These are phyloP conservation scores for Xylaria intraflava DNA, from an alignment of 495 filamentous ascomycete genomes.

Conservation along the genomic window DNA sequence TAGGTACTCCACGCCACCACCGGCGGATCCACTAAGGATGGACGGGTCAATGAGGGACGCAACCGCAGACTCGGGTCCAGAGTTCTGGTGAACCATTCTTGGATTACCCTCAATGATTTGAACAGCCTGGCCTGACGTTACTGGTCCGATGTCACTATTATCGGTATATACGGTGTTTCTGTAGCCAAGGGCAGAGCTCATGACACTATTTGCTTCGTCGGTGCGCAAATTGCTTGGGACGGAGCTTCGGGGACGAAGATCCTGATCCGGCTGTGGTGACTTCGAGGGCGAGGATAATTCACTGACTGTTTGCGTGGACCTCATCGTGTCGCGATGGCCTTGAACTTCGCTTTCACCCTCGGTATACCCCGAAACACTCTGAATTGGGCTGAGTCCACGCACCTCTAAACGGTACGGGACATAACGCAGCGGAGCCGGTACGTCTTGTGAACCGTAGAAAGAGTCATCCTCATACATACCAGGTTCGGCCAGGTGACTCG, in stretches of 20 bases:
- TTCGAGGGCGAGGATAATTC: conserved; percentile 38
- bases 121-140: conserved; percentile 61
- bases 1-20: conserved; percentile 25
- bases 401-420: conserved; percentile 50
- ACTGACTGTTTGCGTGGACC: conserved; percentile 37
- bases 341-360: conserved; percentile 43
- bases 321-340: conserved; percentile 44
- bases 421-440: conserved; percentile 50
- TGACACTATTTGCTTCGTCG: conserved; percentile 31
- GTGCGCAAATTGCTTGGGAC: conserved; percentile 35
- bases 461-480: conserved; percentile 31
- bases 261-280: conserved; percentile 28
- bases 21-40: conserved; percentile 47
- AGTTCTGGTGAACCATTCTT: conserved; percentile 60
- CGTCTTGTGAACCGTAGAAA: conserved; percentile 48
- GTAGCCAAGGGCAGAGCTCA: conserved; percentile 46
- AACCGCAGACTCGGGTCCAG: conserved; percentile 78
- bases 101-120: conserved; percentile 64
- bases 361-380: conserved; percentile 75
- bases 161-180: conserved; percentile 58
- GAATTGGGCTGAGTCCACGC: conserved; percentile 74
- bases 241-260: conserved; percentile 30
- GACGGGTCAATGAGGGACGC: conserved; percentile 81
- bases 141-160: conserved; percentile 59
- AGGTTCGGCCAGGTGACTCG: conserved; percentile 36